Base-by-base conservation (phyloP, 139 green algal genomes). In the Chlorella sp. region DNA sequence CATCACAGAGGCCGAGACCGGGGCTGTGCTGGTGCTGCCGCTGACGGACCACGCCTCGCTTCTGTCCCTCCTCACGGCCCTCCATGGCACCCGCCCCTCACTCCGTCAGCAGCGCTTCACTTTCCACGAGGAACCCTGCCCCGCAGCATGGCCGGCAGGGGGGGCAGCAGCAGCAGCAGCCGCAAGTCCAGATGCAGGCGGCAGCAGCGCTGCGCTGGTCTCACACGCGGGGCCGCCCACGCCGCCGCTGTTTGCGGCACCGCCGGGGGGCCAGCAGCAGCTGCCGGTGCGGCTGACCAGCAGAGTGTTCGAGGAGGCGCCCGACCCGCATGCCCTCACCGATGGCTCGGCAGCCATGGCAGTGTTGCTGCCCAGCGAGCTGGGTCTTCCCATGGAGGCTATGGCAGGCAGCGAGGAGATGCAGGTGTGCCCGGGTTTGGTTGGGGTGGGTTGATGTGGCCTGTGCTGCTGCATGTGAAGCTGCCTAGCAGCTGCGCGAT, bases 101-200 rank as follows among this genome's bases (percentile, higher is more conserved):
- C 53, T 91, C 22, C 88, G 79, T 21, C 80, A 75, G 39, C 88
- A 57, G 7, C 80, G 57, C 61, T 69, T 88, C 88, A 91, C 81
- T 4, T 91, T 88, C 88, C 88, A 91, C 48, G 48, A 57, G 48
- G 48, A 57, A 57, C 5, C 48, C 48, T 57, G 7, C 9, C 48
- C 5, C 5, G 48, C 48, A 57, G 48, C 48, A 57, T 57, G 48
- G 48, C 9, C 48, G 5, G 48, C 48, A 9, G 48, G 1, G 21
- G 78, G 15, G 30, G 48, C 30, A 28, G 36, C 12, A 81, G 34
- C 34, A 53, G 75, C 30, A 24, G 75, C 30, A 9, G 3, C 0
- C 34, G n/a, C n/a, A n/a, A n/a, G n/a, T n/a, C n/a, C n/a, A n/a
- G n/a, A n/a, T n/a, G n/a, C n/a, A n/a, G n/a, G n/a, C n/a, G n/a